These are phyloP conservation scores for Candida maesae DNA, from an alignment of 805 yeast species.

Conservation along the genomic window DNA sequence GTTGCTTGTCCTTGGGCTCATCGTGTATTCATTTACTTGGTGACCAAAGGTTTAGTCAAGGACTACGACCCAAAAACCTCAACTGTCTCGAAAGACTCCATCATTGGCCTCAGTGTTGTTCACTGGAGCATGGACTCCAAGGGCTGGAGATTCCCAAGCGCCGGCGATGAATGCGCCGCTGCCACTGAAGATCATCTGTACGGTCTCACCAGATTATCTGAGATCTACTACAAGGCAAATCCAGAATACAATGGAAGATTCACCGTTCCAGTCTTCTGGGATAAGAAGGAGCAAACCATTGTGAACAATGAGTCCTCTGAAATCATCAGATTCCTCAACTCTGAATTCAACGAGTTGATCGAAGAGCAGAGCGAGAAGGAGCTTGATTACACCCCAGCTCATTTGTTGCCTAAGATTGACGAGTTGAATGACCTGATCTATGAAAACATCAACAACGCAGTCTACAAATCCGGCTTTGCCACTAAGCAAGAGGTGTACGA, in stretches of 20 bases:
- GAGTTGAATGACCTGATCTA: conserved; percentile 79
- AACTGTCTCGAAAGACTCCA: conserved; percentile 32
- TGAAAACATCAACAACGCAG: conserved; percentile 86
- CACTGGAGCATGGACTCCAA: conserved; percentile 85
- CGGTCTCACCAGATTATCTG: conserved; percentile 55
- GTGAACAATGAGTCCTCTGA: conserved; percentile 92
- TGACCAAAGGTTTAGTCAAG: conserved; percentile 66
- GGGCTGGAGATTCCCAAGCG: conserved; percentile 81
- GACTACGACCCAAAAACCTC: conserved; percentile 32
- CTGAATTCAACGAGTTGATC: conserved; percentile 62
- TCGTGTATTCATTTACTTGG: conserved; percentile 69
- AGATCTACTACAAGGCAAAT: conserved; percentile 71
- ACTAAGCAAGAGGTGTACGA: conserved; percentile 80
- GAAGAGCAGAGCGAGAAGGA: conserved; percentile 42
- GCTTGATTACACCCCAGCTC: conserved; percentile 60
- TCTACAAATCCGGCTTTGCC: conserved; percentile 90
- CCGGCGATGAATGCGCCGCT: conserved; percentile 35
- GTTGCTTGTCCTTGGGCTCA: conserved; percentile 97
- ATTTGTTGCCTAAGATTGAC: conserved; percentile 56
- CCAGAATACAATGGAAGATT: conserved; percentile 77
- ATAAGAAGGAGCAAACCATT: conserved; percentile 72
- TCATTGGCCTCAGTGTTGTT: conserved; percentile 71
- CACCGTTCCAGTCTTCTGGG: conserved; percentile 95
- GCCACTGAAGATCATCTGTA: conserved; percentile 59
- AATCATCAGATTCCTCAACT: conserved; percentile 77